Conservation (phyloP, 208 protist genomes). For the Trypanosoma boissoni region DNA sequence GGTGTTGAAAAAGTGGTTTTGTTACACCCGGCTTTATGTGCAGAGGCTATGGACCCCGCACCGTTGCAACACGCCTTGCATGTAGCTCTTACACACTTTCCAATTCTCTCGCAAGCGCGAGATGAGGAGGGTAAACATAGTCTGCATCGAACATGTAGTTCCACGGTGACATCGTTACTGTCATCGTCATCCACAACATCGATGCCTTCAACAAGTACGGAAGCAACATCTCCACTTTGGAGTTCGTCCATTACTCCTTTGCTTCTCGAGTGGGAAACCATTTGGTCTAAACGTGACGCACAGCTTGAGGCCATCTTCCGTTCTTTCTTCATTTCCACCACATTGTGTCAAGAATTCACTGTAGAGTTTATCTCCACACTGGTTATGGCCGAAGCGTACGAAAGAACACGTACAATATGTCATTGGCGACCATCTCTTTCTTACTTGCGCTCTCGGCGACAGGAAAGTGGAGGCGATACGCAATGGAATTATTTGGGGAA, state of each 20-base stretch:
- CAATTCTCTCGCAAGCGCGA: background rate
- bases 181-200: background rate
- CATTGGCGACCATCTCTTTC: background rate
- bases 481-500: background rate
- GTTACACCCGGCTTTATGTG: slow-evolving; percentile 1
- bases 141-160: background rate
- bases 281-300: slow-evolving; percentile 12
- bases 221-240: background rate
- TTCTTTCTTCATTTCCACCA: background rate
- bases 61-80: slow-evolving; percentile 10
- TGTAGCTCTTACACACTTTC: slow-evolving; percentile 17
- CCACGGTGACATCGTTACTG: background rate
- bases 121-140: background rate
- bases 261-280: slow-evolving; percentile 4
- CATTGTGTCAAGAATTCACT: slow-evolving; percentile 6
- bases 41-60: slow-evolving; percentile 1
- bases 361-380: slow-evolving; percentile 13
- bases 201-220: background rate
- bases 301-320: slow-evolving; percentile 7
- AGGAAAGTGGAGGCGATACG: background rate
- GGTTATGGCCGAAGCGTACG: slow-evolving; percentile 13
- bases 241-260: background rate
- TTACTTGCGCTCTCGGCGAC: background rate
- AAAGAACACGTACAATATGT: slow-evolving; percentile 8
- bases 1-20: background rate